Conservation (phyloP, 2,329 filamentous ascomycete genomes). For the Fusarium vanettenii region DNA sequence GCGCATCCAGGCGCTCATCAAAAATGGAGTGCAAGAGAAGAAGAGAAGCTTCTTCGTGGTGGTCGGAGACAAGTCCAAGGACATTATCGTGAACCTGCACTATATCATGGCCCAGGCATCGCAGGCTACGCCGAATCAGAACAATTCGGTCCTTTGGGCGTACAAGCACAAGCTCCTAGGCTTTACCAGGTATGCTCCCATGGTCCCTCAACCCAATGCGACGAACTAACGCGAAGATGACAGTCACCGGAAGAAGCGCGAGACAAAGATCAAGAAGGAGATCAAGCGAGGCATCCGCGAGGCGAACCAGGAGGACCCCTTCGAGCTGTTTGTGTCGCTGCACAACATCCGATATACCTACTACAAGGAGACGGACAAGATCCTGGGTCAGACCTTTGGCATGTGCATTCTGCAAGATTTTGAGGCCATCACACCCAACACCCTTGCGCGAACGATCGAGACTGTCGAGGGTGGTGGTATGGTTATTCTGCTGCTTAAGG, state of each 20-base stretch:
- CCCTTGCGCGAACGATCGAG: slow-evolving; percentile 93
- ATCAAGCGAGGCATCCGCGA: slow-evolving; percentile 95
- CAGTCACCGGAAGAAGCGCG: slow-evolving; percentile 96
- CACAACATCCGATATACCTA: slow-evolving; percentile 99
- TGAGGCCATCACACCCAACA: slow-evolving; percentile 96
- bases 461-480: slow-evolving; percentile 97
- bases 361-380: slow-evolving; percentile 99
- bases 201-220: slow-evolving; percentile 2
- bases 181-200: slow-evolving; percentile 75
- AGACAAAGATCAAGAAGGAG: slow-evolving; percentile 98
- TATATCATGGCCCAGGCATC: slow-evolving; percentile 82
- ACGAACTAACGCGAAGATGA: slow-evolving; percentile 25
- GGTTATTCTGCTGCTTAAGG: slow-evolving; percentile 90
- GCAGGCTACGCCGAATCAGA: slow-evolving; percentile 82
- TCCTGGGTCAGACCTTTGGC: slow-evolving; percentile 96
- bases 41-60: slow-evolving; percentile 98
- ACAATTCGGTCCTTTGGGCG: slow-evolving; percentile 95
- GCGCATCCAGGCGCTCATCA: slow-evolving; percentile 89
- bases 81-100: slow-evolving; percentile 93
- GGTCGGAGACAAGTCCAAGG: slow-evolving; percentile 90
- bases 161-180: slow-evolving; percentile 98
- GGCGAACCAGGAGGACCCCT: slow-evolving; percentile 91
- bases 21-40: slow-evolving; percentile 93
- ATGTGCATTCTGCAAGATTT: slow-evolving; percentile 99
- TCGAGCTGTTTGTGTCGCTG: slow-evolving; percentile 95